Evolutionary conservation across 2,329 filamentous ascomycete genomes (phyloP).

Genomic region (Teratosphaeria epicoccoides): DNA sequence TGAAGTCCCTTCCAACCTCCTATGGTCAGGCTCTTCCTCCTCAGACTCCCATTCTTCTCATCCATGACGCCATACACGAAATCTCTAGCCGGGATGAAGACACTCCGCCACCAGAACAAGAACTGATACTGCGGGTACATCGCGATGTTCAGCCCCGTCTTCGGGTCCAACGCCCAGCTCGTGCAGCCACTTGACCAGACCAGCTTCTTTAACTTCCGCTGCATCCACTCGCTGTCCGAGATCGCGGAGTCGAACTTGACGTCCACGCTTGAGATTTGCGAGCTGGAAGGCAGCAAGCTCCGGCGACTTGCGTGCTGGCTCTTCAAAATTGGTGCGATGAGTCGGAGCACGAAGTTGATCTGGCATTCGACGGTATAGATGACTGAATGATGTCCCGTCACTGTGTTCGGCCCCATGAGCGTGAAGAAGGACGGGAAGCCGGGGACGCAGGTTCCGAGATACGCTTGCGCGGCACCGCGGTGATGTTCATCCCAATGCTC

Average conservation of each 20-base stretch:
- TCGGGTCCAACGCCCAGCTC: slow-evolving; percentile 42
- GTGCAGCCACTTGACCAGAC: slow-evolving; percentile 43
- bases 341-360: slow-evolving; percentile 37
- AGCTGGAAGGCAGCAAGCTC: slow-evolving; percentile 13
- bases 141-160: slow-evolving; percentile 39
- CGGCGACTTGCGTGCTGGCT: slow-evolving; percentile 7
- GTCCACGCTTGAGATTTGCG: slow-evolving; percentile 22
- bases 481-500: slow-evolving; percentile 31
- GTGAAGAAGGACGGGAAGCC: slow-evolving; percentile 40
- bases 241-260: slow-evolving; percentile 29
- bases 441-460: slow-evolving; percentile 40
- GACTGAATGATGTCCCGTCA: slow-evolving; percentile 41
- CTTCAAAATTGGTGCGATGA: slow-evolving; percentile 33
- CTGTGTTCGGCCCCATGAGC: slow-evolving; percentile 36
- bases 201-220: slow-evolving; percentile 32
- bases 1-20: slow-evolving; percentile 15
- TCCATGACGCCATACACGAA: slow-evolving; percentile 15
- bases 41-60: slow-evolving; percentile 4
- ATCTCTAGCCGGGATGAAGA: slow-evolving; percentile 29
- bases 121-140: slow-evolving; percentile 46
- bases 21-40: slow-evolving; percentile 9
- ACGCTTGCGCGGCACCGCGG: slow-evolving; percentile 30
- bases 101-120: slow-evolving; percentile 38
- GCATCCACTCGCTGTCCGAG: slow-evolving; percentile 30
- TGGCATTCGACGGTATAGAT: slow-evolving; percentile 44